Evolutionary conservation across 345 rosid genomes (phyloP).

Genomic region (Moringa oleifera): DNA sequence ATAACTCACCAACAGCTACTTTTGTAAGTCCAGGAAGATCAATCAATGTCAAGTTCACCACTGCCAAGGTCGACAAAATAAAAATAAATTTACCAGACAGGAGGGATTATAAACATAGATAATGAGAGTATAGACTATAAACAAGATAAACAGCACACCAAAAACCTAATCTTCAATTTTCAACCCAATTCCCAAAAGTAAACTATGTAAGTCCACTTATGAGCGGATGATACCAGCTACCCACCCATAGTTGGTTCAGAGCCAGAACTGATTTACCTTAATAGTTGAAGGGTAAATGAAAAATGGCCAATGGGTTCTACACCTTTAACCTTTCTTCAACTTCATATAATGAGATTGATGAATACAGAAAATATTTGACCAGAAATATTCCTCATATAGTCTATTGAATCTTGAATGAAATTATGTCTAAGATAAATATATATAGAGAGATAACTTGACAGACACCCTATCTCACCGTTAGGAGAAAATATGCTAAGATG

Average conservation of each 20-base stretch:
- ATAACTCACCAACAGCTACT: slow-evolving; percentile 84
- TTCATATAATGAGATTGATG: background rate
- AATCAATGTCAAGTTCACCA: slow-evolving; percentile 89
- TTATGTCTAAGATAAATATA: background rate
- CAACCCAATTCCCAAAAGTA: background rate
- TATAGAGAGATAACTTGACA: slow-evolving; percentile 2
- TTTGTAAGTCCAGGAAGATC: slow-evolving; percentile 99
- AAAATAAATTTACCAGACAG: background rate
- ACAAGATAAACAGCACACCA: background rate
- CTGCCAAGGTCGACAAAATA: slow-evolving; percentile 33
- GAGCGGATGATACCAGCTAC: background rate
- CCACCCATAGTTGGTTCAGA: background rate
- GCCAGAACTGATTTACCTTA: background rate
- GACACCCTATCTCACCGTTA: slow-evolving; percentile 58
- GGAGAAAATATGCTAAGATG: slow-evolving; percentile 94
- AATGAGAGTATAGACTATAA: background rate
- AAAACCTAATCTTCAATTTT: background rate
- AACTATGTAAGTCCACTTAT: background rate
- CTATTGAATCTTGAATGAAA: background rate
- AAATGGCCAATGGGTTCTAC: background rate
- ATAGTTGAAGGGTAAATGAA: background rate
- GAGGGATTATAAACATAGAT: background rate
- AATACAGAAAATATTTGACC: background rate
- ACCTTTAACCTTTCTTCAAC: background rate
- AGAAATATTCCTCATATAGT: background rate